Conservation (phyloP, 371 early-diverging fungal genomes). For the Massospora cicadina region DNA sequence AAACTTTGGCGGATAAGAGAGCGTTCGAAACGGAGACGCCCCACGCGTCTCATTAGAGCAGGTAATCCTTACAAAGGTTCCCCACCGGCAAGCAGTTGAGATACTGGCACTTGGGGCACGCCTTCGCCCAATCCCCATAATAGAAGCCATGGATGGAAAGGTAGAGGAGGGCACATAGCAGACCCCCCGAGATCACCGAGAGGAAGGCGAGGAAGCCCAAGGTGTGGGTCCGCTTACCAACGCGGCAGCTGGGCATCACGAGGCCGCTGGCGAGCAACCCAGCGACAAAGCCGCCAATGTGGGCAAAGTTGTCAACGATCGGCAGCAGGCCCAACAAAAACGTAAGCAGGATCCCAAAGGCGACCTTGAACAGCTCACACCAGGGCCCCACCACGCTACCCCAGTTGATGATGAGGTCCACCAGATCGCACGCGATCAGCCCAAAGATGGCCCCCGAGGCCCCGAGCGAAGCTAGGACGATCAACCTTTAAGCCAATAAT, state of each 20-base stretch:
- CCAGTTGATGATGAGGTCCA: conserved; percentile 73
- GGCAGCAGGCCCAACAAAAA: conserved; percentile 52
- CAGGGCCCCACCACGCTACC: conserved; percentile 28
- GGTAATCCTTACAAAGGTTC: conserved; percentile 20
- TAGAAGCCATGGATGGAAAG: conserved; percentile 27
- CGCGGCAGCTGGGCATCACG: conserved; percentile 21
- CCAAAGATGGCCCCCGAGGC: conserved; percentile 72
- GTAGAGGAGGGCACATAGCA: conserved; percentile 6
- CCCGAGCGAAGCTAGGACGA: conserved; percentile 41
- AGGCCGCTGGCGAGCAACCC: conserved; percentile 30
- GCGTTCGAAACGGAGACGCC: too few relatives aligned
- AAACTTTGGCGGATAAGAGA: too few relatives aligned
- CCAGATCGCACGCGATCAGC: conserved; percentile 53
- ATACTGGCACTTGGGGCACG: conserved; percentile 25
- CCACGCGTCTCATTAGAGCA: not conserved
- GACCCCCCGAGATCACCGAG: conserved; percentile 20
- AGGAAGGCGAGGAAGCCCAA: conserved; percentile 22
- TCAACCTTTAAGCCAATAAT: not conserved
- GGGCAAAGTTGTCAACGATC: conserved; percentile 59
- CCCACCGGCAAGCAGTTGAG: conserved; percentile 22
- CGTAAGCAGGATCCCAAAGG: conserved; percentile 23
- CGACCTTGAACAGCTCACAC: conserved; percentile 16
- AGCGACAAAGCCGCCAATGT: conserved; percentile 45
- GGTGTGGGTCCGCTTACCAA: conserved; percentile 21
- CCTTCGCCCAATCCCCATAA: conserved; percentile 20